phyloP scores from a whole-genome alignment of 2,329 filamentous ascomycete genomes.

The Penicillium frequentans region DNA sequence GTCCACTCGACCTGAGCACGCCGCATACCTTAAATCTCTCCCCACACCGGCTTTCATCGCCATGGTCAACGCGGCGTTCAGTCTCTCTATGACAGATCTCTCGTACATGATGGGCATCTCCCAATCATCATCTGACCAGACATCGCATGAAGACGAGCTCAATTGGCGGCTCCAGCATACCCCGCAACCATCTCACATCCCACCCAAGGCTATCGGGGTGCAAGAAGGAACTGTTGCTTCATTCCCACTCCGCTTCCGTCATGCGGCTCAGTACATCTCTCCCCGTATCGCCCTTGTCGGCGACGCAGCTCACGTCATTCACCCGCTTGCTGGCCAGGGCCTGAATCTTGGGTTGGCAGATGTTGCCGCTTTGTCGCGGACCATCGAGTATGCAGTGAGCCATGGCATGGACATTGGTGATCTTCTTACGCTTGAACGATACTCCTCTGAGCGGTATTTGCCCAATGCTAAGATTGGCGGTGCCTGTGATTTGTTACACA shows the following conservation, averaged over 20 bases:
- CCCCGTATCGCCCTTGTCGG: conserved; percentile 90
- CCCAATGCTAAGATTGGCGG: conserved; percentile 78
- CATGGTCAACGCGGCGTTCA: conserved; percentile 92
- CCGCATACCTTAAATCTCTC: conserved; percentile 75
- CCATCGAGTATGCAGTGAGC: conserved; percentile 72
- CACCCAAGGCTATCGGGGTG: conserved; percentile 66
- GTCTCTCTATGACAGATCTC: conserved; percentile 75
- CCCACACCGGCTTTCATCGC: conserved; percentile 71
- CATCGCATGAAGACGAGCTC: conserved; percentile 68
- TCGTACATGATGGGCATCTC: conserved; percentile 73
- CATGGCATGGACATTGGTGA: conserved; percentile 88
- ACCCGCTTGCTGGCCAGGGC: conserved; percentile 91
- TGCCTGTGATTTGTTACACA: conserved; percentile 85
- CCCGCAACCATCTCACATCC: conserved; percentile 55
- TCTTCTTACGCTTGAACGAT: conserved; percentile 74
- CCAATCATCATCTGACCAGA: conserved; percentile 35
- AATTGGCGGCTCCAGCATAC: conserved; percentile 81
- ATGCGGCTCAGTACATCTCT: conserved; percentile 89
- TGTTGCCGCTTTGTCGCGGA: conserved; percentile 72
- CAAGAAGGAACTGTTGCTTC: conserved; percentile 80
- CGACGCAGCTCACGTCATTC: conserved; percentile 92
- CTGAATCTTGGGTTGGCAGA: conserved; percentile 92
- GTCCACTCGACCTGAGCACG: conserved; percentile 84
- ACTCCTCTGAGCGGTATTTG: conserved; percentile 77
- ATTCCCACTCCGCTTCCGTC: conserved; percentile 86